These are phyloP conservation scores for Pyrenochaeta sp. DNA, from an alignment of 2,329 filamentous ascomycete genomes.

Conservation along the genomic window DNA sequence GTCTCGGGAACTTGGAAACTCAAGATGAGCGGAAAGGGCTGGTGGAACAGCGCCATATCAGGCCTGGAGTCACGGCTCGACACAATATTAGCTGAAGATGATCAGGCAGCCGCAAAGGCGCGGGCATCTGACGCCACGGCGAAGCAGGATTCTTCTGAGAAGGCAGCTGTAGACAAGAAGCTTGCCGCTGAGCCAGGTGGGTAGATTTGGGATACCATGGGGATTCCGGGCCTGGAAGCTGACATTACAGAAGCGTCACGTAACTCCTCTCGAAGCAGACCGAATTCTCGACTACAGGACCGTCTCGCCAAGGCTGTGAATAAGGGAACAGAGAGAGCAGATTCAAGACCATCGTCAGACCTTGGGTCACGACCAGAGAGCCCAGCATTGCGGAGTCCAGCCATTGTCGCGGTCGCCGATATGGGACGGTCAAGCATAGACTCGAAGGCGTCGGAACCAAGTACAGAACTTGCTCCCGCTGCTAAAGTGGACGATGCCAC, in stretches of 20 bases:
- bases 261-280: slow-evolving; percentile 69
- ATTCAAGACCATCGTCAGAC: slow-evolving; percentile 59
- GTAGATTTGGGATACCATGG: slow-evolving; percentile 8
- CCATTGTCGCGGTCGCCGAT: slow-evolving; percentile 30
- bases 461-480: slow-evolving; percentile 20
- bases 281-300: slow-evolving; percentile 87
- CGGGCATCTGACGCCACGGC: slow-evolving; percentile 50
- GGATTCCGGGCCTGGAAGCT: slow-evolving; percentile 20
- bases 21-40: slow-evolving; percentile 44
- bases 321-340: slow-evolving; percentile 67
- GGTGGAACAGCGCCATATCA: slow-evolving; percentile 78
- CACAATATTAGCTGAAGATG: slow-evolving; percentile 85
- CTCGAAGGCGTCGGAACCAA: slow-evolving; percentile 46
- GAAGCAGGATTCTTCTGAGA: slow-evolving; percentile 42
- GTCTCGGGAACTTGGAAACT: not conserved
- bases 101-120: slow-evolving; percentile 59
- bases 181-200: slow-evolving; percentile 46
- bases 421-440: slow-evolving; percentile 57
- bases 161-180: slow-evolving; percentile 38
- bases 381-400: slow-evolving; percentile 52
- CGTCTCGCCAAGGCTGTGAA: slow-evolving; percentile 87
- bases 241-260: slow-evolving; percentile 62
- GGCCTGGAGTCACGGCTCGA: slow-evolving; percentile 94
- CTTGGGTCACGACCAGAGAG: slow-evolving; percentile 63
- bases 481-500: slow-evolving; percentile 22